Conservation (phyloP, 2,329 filamentous ascomycete genomes). For the Diaporthe humulicola region DNA sequence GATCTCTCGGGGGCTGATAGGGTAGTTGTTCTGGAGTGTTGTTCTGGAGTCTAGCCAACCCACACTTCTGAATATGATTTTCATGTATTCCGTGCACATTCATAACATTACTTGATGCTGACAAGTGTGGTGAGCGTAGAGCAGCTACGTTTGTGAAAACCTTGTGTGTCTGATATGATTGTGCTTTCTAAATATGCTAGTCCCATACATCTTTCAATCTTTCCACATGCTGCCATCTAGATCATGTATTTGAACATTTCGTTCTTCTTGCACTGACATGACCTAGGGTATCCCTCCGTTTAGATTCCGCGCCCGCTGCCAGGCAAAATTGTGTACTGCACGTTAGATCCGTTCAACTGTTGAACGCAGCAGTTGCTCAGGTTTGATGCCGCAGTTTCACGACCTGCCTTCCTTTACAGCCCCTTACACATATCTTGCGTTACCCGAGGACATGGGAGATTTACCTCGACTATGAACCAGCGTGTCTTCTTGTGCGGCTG, state of each 20-base stretch:
- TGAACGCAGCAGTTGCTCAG: not conserved
- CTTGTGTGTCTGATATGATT: not conserved
- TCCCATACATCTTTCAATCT: no score
- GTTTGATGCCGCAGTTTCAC: not conserved
- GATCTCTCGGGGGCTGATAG: no score
- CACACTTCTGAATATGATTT: no score
- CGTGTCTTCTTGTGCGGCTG: not conserved
- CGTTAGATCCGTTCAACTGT: not conserved
- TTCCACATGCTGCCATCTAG: not conserved
- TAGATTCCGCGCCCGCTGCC: not conserved
- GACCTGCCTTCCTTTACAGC: not conserved
- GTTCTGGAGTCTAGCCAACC: no score
- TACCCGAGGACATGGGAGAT: no score
- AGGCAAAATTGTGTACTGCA: not conserved
- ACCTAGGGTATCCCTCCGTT: not conserved
- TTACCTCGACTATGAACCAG: no score
- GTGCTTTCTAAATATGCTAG: not conserved
- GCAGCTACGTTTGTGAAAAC: not conserved
- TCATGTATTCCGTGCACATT: no score
- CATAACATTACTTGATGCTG: not conserved
- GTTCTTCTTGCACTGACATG: not conserved
- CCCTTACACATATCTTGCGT: no score
- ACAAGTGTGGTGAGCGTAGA: not conserved
- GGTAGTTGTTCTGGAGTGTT: no score
- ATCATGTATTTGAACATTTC: not conserved